A percentile compares a stretch with the other conserved stretches of the same genome.
Evolutionary conservation across 306 rosid genomes (phyloP).

Genomic region (Cyclanthera cordifolia): DNA sequence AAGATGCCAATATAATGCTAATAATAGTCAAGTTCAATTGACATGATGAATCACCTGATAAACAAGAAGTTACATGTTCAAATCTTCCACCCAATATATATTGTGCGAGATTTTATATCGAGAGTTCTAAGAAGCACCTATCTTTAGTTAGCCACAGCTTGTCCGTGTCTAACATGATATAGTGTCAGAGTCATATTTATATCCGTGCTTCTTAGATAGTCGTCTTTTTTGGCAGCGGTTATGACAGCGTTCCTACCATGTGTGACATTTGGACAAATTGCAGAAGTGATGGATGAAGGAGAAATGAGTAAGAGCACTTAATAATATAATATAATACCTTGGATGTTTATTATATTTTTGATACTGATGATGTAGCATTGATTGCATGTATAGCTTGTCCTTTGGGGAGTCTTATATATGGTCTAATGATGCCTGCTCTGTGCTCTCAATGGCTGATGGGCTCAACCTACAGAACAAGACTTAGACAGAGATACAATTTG

Average conservation of each 20-base stretch:
- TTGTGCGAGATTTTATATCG: not conserved
- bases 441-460: constrained; percentile 68
- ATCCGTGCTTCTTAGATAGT: not conserved
- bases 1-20: not conserved
- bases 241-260: constrained; percentile 59
- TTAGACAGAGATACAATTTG: constrained; percentile 36
- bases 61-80: no score
- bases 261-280: constrained; percentile 51
- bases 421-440: constrained; percentile 58
- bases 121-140: not conserved
- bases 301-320: constrained; percentile 32
- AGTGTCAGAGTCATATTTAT: no score
- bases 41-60: no score
- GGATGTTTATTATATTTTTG: not conserved
- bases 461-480: constrained; percentile 40
- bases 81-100: not conserved
- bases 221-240: constrained; percentile 27
- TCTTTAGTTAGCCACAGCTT: no score
- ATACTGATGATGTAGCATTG: not conserved
- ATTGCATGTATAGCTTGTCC: constrained; percentile 28
- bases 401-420: constrained; percentile 48
- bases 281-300: constrained; percentile 56
- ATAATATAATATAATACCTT: no score
- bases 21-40: no score
- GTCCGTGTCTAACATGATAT: no score